These are phyloP conservation scores for Linum tenue DNA, from an alignment of 345 rosid genomes.

Conservation along the genomic window DNA sequence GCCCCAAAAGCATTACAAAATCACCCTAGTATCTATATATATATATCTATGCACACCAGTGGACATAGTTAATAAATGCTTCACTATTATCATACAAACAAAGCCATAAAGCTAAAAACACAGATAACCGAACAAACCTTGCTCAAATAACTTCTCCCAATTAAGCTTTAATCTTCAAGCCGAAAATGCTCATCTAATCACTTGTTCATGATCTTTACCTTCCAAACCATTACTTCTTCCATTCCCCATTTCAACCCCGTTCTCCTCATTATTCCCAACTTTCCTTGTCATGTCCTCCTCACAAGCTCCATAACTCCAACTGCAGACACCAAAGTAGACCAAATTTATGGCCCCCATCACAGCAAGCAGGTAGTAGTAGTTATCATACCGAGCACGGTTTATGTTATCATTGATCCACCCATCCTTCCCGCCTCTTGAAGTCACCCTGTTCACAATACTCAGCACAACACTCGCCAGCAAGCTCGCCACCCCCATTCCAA, in stretches of 20 bases:
- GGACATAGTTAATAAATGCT: neutral
- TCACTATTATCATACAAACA: neutral
- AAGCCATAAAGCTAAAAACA: neutral
- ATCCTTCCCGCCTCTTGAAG: constrained; percentile 35
- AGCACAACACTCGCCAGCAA: constrained; percentile 50
- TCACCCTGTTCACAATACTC: constrained; percentile 25
- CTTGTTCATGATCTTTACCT: constrained; percentile 1
- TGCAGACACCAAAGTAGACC: constrained; percentile 50
- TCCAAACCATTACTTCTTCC: constrained; percentile 3
- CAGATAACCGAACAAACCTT: neutral
- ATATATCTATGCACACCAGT: neutral
- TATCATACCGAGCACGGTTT: constrained; percentile 63
- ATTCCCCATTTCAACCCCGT: constrained; percentile 18
- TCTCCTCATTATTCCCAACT: constrained; percentile 23
- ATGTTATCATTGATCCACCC: constrained; percentile 70
- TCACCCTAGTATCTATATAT: neutral
- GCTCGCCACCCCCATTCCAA: constrained; percentile 60
- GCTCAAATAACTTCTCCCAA: neutral
- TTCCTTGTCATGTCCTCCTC: constrained; percentile 22
- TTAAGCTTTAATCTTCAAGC: too few species aligned
- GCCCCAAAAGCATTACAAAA: too few species aligned
- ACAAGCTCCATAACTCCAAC: constrained; percentile 70
- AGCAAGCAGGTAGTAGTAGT: constrained; percentile 62
- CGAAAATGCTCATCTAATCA: too few species aligned
- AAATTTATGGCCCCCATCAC: constrained; percentile 28